Evolutionary conservation across 352 stramenopile species (phyloP), one percentile per base, ranked within the genome.

Genomic region (Halophytophthora polymorphica): DNA sequence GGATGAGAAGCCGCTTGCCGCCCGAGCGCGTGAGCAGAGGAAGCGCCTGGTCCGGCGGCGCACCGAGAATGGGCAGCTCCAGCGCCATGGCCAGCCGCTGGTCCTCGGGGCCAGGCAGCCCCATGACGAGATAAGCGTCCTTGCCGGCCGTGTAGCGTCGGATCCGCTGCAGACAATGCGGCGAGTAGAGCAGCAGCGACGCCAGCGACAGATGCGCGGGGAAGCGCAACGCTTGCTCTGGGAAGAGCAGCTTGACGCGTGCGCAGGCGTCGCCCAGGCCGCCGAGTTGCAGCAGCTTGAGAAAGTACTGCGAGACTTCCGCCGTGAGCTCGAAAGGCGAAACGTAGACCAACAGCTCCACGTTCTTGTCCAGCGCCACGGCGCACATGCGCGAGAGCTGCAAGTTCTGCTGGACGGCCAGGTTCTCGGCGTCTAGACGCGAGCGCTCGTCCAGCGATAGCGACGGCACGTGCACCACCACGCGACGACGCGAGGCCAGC

Each of bases 261-360:
- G 70, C 50, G 8, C 57, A 54, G 13, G 81, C 71, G 28, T 93
- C 71, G 4, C 43, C 35, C 22, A 93, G 68, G 18, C 82, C 83
- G 5, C 70, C 72, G 25, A 97, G 72, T 53, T 96, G 73, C 42
- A 96, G 57, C 15, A 97, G 61, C 43, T 95, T 95, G 38, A 90
- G 53, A 23, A 86, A 73, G 53, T 96, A 97, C 50, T 88, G 78
- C 13, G 69, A 61, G 35, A 96, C 66, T 36, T 96, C 85, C 0
- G 64, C 36, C 0, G 80, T 75, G 15, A 96, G 70, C 43, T 91
- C 73, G 49, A 93, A 93, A 13, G 88, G 86, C 28, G 74, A 71
- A 6, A 96, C 77, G 53, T 96, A 97, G n/a, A 96, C 64, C 13
- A 97, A 56, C 18, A 97, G 58, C 28, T 96, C 79, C 21, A 97